phyloP scores from a whole-genome alignment of 306 rosid species.

The Dicorynia guianensis region DNA sequence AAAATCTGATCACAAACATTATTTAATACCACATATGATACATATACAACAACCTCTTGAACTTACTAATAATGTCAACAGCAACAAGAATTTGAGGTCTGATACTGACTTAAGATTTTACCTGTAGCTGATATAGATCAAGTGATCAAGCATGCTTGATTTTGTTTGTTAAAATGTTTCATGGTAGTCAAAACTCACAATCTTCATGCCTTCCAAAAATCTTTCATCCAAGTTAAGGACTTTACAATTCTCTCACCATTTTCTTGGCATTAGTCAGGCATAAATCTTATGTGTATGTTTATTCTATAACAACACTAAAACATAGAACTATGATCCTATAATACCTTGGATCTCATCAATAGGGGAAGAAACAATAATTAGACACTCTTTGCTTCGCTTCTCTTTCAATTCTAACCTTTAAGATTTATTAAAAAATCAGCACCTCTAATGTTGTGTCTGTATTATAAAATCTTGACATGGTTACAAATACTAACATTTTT shows the following conservation, averaged over 20 bases:
- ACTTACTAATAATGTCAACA: neutral
- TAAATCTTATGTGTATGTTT: neutral
- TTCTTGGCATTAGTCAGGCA: neutral
- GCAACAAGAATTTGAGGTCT: neutral
- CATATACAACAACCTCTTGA: constrained; percentile 15
- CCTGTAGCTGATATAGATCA: constrained; percentile 22
- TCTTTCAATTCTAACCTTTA: neutral
- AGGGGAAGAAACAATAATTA: neutral
- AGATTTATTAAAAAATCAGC: neutral
- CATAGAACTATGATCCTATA: constrained; percentile 13
- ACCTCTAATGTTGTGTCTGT: neutral
- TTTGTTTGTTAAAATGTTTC: neutral
- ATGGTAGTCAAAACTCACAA: neutral
- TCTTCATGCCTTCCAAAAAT: constrained; percentile 12
- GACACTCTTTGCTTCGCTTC: neutral
- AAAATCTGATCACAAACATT: neutral
- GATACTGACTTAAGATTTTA: neutral
- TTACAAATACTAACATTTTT: constrained; percentile 6
- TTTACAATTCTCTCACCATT: neutral
- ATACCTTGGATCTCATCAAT: neutral
- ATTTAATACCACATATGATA: constrained; percentile 16
- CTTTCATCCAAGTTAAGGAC: neutral
- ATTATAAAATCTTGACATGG: neutral
- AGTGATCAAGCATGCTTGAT: constrained; percentile 10
- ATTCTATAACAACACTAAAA: constrained; percentile 1